These are phyloP conservation scores for Aegilops tauschii DNA, from an alignment of 176 grass and related monocot species.

Conservation along the genomic window DNA sequence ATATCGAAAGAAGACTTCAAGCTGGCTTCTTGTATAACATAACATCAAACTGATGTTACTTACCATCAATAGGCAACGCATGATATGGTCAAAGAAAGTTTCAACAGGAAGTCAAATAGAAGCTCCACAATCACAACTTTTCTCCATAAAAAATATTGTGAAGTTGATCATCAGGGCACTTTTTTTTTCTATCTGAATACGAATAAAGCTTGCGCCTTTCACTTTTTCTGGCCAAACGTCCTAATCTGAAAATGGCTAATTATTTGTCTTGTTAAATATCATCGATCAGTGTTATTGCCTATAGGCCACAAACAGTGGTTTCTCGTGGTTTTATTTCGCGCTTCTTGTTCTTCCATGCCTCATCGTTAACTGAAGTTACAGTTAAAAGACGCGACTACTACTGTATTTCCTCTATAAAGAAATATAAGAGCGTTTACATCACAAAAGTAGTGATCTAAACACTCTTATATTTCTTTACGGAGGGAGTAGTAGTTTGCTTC, in stretches of 20 bases:
- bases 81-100: background rate
- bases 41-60: background rate
- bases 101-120: background rate
- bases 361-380: background rate
- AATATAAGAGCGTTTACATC: too few relatives aligned
- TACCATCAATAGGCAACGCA: background rate
- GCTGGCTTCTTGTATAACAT: background rate
- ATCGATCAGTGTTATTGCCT: background rate
- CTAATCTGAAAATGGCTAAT: background rate
- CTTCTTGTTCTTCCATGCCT: background rate
- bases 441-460: too few relatives aligned
- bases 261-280: background rate
- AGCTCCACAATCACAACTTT: background rate
- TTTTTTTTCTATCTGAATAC: background rate
- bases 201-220: background rate
- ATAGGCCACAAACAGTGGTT: background rate
- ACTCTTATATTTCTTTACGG: too few relatives aligned
- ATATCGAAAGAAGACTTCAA: background rate
- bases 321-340: background rate
- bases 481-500: background rate
- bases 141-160: background rate
- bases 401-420: too few relatives aligned
- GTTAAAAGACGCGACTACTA: background rate
- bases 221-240: background rate
- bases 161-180: background rate